Conservation (phyloP, 805 yeast genomes). For the Metschnikowia dekortorum region DNA sequence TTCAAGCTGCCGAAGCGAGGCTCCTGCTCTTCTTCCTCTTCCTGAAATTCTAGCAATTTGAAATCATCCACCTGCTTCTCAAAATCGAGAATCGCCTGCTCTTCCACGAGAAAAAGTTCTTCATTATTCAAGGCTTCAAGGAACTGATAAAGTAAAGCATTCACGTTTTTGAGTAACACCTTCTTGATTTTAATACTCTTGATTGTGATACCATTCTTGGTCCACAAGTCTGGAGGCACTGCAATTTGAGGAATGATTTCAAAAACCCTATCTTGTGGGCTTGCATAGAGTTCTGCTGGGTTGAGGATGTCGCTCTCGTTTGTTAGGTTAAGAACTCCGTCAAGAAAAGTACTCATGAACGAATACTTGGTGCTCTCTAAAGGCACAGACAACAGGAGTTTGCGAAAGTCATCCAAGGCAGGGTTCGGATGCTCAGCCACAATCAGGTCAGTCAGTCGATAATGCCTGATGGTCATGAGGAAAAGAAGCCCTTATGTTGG, state of each 20-base stretch:
- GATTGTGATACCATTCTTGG: constrained; percentile 26
- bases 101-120: constrained; percentile 22
- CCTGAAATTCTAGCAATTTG: constrained; percentile 19
- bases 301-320: constrained; percentile 16
- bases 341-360: constrained; percentile 23
- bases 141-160: constrained; percentile 20
- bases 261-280: not conserved
- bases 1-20: constrained; percentile 4
- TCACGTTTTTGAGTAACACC: constrained; percentile 29
- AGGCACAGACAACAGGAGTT: constrained; percentile 25
- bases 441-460: not conserved
- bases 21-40: not conserved
- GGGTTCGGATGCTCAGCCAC: not conserved
- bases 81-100: constrained; percentile 24
- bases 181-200: constrained; percentile 30
- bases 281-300: not conserved
- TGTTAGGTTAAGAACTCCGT: constrained; percentile 21
- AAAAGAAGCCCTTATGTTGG: not conserved
- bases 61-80: constrained; percentile 31
- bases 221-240: constrained; percentile 38
- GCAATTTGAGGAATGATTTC: constrained; percentile 32
- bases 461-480: not conserved
- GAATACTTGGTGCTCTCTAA: constrained; percentile 25
- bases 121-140: constrained; percentile 10
- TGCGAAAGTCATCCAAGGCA: constrained; percentile 14